These are phyloP conservation scores for Bimuria novae-zelandiae DNA, from an alignment of 2,329 filamentous ascomycete genomes.

Conservation along the genomic window DNA sequence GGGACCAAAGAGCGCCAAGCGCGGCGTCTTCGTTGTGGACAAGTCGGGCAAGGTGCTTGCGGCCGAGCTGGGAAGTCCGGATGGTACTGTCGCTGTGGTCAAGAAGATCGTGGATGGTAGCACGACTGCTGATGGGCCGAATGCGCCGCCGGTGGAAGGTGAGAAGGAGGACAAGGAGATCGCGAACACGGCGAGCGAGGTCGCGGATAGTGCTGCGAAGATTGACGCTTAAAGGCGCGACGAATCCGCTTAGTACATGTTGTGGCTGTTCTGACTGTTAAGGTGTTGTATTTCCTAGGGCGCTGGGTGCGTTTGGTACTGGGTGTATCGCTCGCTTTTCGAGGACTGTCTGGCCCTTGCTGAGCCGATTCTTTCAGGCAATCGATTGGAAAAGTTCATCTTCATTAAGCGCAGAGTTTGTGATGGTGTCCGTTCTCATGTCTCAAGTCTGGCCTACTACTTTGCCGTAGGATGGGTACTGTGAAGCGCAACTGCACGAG, in stretches of 20 bases:
- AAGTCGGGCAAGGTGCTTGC: slow-evolving; percentile 81
- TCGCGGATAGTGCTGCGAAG: slow-evolving; percentile 52
- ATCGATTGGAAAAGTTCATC: too few relatives aligned
- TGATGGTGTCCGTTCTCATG: too few relatives aligned
- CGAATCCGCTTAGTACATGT: not conserved
- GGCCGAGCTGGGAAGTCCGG: slow-evolving; percentile 74
- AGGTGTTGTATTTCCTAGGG: too few relatives aligned
- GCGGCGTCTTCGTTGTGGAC: slow-evolving; percentile 86
- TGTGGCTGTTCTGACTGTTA: too few relatives aligned
- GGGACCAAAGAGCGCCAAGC: slow-evolving; percentile 74
- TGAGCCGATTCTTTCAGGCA: too few relatives aligned
- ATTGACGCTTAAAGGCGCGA: slow-evolving; percentile 29
- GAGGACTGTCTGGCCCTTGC: too few relatives aligned
- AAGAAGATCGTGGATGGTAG: slow-evolving; percentile 62
- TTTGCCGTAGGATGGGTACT: too few relatives aligned
- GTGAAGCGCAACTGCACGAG: too few relatives aligned
- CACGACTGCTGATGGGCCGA: slow-evolving; percentile 25
- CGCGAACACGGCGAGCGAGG: slow-evolving; percentile 49
- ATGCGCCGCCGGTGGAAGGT: slow-evolving; percentile 29
- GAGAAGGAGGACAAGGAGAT: slow-evolving; percentile 40
- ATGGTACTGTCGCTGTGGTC: slow-evolving; percentile 76
- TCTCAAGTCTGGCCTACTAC: too few relatives aligned
- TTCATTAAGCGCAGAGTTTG: too few relatives aligned
- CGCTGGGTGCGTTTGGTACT: too few relatives aligned
- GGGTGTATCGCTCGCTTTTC: too few relatives aligned